Evolutionary conservation across 192 early-diverging fungal genomes (phyloP), one percentile per base, ranked within the genome.

Genomic region (Backusella morwellensis): DNA sequence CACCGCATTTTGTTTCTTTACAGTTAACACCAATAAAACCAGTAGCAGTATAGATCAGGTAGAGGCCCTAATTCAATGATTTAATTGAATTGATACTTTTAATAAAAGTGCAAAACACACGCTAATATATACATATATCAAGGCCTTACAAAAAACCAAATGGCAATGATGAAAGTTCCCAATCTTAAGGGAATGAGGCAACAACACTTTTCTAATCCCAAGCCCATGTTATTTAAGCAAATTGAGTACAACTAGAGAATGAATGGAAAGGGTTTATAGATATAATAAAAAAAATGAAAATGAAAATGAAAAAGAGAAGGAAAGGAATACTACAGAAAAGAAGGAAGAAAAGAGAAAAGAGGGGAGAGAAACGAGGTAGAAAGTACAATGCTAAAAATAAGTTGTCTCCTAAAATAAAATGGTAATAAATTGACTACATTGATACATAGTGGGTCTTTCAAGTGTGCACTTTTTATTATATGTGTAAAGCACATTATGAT

Each of bases 151-250:
- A 75, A 73, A 59, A 83, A 80, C 75, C 78, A 79, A 35, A 80
- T 41, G 19, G 82, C 78, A 54, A 83, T 78, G 38, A 83, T 78
- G 68, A 83, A 83, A 23, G 79, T 77, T 17, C 78, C 82, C n/a
- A 78, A 68, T 42, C 82, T 50, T n/a, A 83, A 50, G 42, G 82
- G 82, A 66, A 83, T 83, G 72, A 78, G 68, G 17, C 82, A 77
- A 59, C 82, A 83, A 29, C 82, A 83, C 67, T 77, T 79, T 69
- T 83, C 82, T 29, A 83, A 47, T 44, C 78, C 76, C 34, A 80
- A 36, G 4, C 70, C 50, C 74, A 78, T 70, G 23, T 44, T 72
- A 47, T 70, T n/a, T 69, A 21, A 63, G 56, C 56, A 4, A 63
- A 63, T 1, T 5, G 19, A 11, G 19, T 26, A 68, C 67, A 44